A percentile compares a stretch with the other conserved stretches of the same genome.
phyloP scores from a whole-genome alignment of 2,329 filamentous ascomycete genomes.

The Lecanicillium sp. region DNA sequence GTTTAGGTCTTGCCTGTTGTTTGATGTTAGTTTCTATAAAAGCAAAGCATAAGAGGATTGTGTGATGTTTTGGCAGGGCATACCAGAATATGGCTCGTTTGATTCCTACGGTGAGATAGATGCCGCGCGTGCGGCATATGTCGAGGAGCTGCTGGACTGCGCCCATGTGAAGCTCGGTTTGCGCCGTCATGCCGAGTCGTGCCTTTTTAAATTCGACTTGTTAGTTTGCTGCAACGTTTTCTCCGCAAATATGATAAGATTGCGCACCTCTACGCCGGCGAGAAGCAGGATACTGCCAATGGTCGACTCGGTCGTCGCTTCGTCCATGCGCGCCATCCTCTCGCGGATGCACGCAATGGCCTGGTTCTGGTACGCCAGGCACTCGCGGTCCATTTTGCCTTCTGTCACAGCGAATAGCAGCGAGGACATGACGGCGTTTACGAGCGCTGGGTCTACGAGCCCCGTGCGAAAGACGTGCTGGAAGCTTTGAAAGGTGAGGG shows the following conservation, averaged over 20 bases:
- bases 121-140: slow-evolving; percentile 18
- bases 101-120: slow-evolving; percentile 27
- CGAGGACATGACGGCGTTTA: slow-evolving; percentile 31
- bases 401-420: slow-evolving; percentile 22
- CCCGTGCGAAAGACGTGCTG: slow-evolving; percentile 23
- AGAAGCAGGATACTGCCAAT: slow-evolving; percentile 34
- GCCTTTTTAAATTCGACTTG: too few relatives aligned
- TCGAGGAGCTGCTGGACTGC: slow-evolving; percentile 28
- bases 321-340: slow-evolving; percentile 20
- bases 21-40: slow-evolving; percentile 2
- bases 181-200: slow-evolving; percentile 23
- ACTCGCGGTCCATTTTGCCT: slow-evolving; percentile 21
- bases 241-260: neutral
- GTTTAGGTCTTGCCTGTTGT: slow-evolving; percentile 34
- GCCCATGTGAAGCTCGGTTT: slow-evolving; percentile 34
- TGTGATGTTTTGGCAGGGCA: slow-evolving; percentile 6
- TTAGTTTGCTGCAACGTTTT: too few relatives aligned
- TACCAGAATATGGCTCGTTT: slow-evolving; percentile 39
- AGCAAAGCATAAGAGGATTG: slow-evolving; percentile 5
- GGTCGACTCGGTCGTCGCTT: slow-evolving; percentile 25
- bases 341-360: slow-evolving; percentile 24
- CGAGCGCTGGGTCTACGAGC: slow-evolving; percentile 26
- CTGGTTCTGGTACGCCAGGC: slow-evolving; percentile 25
- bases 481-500: slow-evolving; percentile 30
- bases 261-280: slow-evolving; percentile 33